Percentiles rank a stretch among this genome's conserved stretches.
Evolutionary conservation across 768 basidiomycete species (phyloP).

Genomic region (Boletus rex-veris): DNA sequence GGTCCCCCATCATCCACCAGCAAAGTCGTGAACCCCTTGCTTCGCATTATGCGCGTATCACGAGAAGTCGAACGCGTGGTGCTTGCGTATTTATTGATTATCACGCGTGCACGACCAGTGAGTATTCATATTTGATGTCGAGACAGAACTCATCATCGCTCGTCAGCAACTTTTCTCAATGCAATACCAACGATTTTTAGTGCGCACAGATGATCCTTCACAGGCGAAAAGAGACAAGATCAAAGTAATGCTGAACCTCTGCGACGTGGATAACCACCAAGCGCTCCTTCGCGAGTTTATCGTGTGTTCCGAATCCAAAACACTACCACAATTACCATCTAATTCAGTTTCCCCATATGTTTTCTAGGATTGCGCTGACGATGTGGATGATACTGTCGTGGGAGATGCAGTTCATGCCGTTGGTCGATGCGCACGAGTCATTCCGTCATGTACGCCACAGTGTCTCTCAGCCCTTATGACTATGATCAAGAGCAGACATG

Average conservation of each 20-base stretch:
- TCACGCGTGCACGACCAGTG: constrained; percentile 68
- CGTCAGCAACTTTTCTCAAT: constrained; percentile 49
- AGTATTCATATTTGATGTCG: constrained; percentile 24
- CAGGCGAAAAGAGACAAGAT: constrained; percentile 76
- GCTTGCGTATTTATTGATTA: constrained; percentile 62
- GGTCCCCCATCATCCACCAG: constrained; percentile 52
- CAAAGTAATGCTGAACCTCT: constrained; percentile 61
- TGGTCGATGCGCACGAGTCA: constrained; percentile 65
- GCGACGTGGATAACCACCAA: constrained; percentile 63
- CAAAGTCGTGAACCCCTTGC: constrained; percentile 66
- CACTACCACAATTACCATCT: background rate
- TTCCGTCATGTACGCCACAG: constrained; percentile 66
- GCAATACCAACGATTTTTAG: constrained; percentile 63
- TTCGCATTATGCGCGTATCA: constrained; percentile 66
- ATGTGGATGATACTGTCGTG: constrained; percentile 67
- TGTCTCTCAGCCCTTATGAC: constrained; percentile 73
- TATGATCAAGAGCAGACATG: constrained; percentile 76
- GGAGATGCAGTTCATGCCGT: constrained; percentile 73
- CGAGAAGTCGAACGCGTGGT: constrained; percentile 75
- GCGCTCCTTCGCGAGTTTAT: constrained; percentile 79
- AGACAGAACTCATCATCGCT: background rate
- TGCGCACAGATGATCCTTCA: constrained; percentile 63
- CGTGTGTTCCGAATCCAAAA: constrained; percentile 43
- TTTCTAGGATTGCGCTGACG: constrained; percentile 75
- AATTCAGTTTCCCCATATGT: background rate